Conservation (phyloP, 495 filamentous ascomycete genomes). For the Filosporella fistucella region DNA sequence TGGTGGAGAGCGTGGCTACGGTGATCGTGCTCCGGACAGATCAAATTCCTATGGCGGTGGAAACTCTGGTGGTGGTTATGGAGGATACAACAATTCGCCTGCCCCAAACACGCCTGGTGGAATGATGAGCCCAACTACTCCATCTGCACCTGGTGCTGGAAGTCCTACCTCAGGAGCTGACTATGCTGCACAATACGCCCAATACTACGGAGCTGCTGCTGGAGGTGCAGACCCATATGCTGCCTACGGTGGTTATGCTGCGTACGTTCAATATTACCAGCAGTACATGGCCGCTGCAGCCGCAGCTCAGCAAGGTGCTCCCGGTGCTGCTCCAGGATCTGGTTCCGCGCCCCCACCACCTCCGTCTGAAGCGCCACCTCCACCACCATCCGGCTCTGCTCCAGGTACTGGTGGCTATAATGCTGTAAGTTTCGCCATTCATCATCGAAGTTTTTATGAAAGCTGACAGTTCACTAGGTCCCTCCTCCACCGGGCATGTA, state of each 20-base stretch:
- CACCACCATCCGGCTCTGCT: conserved; percentile 54
- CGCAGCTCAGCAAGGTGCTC: conserved; percentile 41
- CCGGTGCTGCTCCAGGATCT: conserved; percentile 23
- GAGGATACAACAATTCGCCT: conserved; percentile 36
- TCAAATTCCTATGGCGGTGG: conserved; percentile 25
- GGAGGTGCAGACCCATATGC: conserved; percentile 78
- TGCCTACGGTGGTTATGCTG: conserved; percentile 79
- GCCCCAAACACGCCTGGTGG: conserved; percentile 32
- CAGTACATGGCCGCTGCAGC: conserved; percentile 44
- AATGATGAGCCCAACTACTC: conserved; percentile 28
- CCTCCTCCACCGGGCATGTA: conserved; percentile 53
- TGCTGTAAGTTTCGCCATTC: conserved; percentile 45
- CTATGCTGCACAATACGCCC: conserved; percentile 80
- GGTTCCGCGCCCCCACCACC: conserved; percentile 56
- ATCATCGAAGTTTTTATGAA: neutral
- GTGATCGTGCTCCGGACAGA: conserved; percentile 23
- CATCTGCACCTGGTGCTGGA: conserved; percentile 30
- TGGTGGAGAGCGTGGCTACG: conserved; percentile 26
- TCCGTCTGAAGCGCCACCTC: conserved; percentile 45
- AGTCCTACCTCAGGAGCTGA: conserved; percentile 38
- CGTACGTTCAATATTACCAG: conserved; percentile 73
- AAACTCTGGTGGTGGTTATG: conserved; percentile 24
- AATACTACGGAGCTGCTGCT: conserved; percentile 52
- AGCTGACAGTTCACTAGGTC: conserved; percentile 34
- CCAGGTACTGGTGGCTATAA: conserved; percentile 59